These are phyloP conservation scores for Lactarius akahatsu DNA, from an alignment of 768 basidiomycete genomes.

Conservation along the genomic window DNA sequence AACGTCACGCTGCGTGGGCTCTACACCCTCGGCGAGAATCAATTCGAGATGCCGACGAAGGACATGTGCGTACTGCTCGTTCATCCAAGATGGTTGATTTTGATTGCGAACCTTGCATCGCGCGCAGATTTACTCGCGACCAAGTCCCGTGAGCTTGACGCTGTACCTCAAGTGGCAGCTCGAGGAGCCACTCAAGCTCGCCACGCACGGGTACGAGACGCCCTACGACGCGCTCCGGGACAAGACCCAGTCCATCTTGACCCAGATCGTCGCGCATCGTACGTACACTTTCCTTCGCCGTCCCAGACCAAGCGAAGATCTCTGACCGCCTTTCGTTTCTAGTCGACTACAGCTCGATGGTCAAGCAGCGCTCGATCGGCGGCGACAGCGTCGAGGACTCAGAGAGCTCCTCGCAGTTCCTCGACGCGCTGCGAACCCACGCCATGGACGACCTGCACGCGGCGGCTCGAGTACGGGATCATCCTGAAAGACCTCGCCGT, in stretches of 20 bases:
- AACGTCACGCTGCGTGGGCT: slow-evolving; percentile 78
- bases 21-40: slow-evolving; percentile 83
- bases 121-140: slow-evolving; percentile 70
- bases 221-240: slow-evolving; percentile 77
- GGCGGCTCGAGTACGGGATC: slow-evolving; percentile 82
- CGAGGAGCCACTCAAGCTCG: slow-evolving; percentile 57
- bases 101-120: neutral
- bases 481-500: too few relatives aligned
- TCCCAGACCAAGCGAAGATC: neutral
- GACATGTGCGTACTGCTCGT: slow-evolving; percentile 57
- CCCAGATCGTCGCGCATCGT: slow-evolving; percentile 83
- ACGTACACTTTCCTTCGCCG: slow-evolving; percentile 45
- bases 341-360: slow-evolving; percentile 61
- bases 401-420: slow-evolving; percentile 72
- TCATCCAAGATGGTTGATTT: neutral
- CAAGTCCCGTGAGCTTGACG: slow-evolving; percentile 84
- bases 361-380: slow-evolving; percentile 77
- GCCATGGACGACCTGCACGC: slow-evolving; percentile 86
- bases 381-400: slow-evolving; percentile 72
- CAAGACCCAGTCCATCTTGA: too few relatives aligned
- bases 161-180: slow-evolving; percentile 81
- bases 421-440: slow-evolving; percentile 76
- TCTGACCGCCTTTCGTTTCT: neutral
- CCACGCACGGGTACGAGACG: slow-evolving; percentile 78
- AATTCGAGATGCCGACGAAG: slow-evolving; percentile 84